phyloP scores from a whole-genome alignment of 805 yeast genomes.

The Tetrapisispora iriomotensis region DNA sequence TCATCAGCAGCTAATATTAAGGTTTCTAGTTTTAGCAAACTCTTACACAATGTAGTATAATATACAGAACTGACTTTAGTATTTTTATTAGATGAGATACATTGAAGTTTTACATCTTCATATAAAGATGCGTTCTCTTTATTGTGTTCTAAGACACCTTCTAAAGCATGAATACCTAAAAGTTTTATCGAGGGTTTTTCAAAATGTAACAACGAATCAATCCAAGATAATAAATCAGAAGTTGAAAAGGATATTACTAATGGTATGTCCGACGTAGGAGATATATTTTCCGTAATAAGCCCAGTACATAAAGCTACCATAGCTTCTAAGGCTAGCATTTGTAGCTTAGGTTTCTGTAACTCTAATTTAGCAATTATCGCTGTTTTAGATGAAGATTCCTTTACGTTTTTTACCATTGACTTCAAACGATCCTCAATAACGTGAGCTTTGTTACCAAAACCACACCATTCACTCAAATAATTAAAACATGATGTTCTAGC shows the following conservation, averaged over 20 bases:
- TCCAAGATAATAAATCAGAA: slow-evolving; percentile 63
- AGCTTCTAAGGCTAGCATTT: slow-evolving; percentile 63
- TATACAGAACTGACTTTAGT: slow-evolving; percentile 53
- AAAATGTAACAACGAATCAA: slow-evolving; percentile 57
- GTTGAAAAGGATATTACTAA: slow-evolving; percentile 62
- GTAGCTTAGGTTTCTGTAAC: slow-evolving; percentile 61
- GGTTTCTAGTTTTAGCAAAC: slow-evolving; percentile 41
- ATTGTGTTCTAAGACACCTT: slow-evolving; percentile 56
- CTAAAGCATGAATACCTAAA: slow-evolving; percentile 62
- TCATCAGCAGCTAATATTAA: slow-evolving; percentile 51
- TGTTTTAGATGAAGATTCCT: slow-evolving; percentile 34
- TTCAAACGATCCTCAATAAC: slow-evolving; percentile 59
- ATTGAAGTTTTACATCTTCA: slow-evolving; percentile 57
- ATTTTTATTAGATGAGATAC: slow-evolving; percentile 48
- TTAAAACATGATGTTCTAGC: slow-evolving; percentile 76
- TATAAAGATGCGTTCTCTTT: slow-evolving; percentile 40
- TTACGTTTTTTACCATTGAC: slow-evolving; percentile 39
- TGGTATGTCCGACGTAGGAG: slow-evolving; percentile 16
- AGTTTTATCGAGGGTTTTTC: slow-evolving; percentile 47
- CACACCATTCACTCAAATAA: slow-evolving; percentile 90
- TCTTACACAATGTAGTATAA: slow-evolving; percentile 60
- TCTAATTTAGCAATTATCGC: slow-evolving; percentile 64
- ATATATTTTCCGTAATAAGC: slow-evolving; percentile 43
- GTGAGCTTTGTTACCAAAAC: slow-evolving; percentile 58
- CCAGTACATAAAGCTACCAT: slow-evolving; percentile 79